A percentile compares a stretch with the other conserved stretches of the same genome.
phyloP scores from a whole-genome alignment of 257 asterid genomes.

The Penstemon newberryi region DNA sequence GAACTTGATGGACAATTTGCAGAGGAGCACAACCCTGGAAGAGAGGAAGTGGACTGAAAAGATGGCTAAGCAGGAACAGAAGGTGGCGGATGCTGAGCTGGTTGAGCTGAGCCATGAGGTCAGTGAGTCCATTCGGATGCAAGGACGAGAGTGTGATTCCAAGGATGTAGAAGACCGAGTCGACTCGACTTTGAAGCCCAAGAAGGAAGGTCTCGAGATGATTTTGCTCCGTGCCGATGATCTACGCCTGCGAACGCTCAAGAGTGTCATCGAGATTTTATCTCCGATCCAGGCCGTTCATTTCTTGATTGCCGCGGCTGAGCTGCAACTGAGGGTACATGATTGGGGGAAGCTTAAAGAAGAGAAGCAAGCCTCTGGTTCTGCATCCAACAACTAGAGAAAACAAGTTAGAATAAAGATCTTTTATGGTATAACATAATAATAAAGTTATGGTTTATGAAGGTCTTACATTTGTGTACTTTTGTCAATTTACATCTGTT shows the following conservation, averaged over 20 bases:
- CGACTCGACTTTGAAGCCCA: constrained; percentile 24
- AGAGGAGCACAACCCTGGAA: constrained; percentile 28
- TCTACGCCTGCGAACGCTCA: constrained; percentile 46
- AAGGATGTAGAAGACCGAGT: background rate
- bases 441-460: background rate
- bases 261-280: constrained; percentile 26
- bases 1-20: constrained; percentile 34
- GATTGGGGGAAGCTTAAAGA: constrained; percentile 52
- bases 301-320: constrained; percentile 65
- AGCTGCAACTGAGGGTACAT: constrained; percentile 52
- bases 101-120: constrained; percentile 42
- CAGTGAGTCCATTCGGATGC: constrained; percentile 28
- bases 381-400: constrained; percentile 7
- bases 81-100: constrained; percentile 40
- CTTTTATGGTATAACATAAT: background rate
- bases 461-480: background rate
- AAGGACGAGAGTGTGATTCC: background rate
- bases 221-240: constrained; percentile 46
- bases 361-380: constrained; percentile 6
- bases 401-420: background rate
- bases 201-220: constrained; percentile 39
- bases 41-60: constrained; percentile 42
- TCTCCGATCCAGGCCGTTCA: constrained; percentile 46
- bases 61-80: constrained; percentile 46
- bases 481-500: too few species aligned